Evolutionary conservation across 2,329 filamentous ascomycete species (phyloP).

Genomic region (Incumbomyces delicatus): DNA sequence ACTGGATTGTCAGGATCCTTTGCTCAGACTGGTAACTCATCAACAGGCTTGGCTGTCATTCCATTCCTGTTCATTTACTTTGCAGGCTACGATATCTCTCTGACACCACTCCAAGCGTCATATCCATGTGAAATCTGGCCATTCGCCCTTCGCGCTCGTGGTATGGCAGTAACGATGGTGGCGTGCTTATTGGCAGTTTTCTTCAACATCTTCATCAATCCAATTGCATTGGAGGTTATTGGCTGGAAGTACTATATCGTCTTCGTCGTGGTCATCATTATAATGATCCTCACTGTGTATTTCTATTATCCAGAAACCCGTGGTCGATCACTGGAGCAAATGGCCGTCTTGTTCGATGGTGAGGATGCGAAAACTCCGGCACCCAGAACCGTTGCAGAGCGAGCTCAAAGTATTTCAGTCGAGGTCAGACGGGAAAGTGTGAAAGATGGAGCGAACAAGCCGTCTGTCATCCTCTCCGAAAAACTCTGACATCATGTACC

Average conservation of each 20-base stretch:
- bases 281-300: conserved; percentile 33
- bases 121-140: conserved; percentile 41
- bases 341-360: conserved; percentile 57
- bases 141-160: conserved; percentile 41
- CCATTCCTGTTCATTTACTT: conserved; percentile 36
- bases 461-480: too few relatives aligned
- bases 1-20: not conserved
- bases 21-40: not conserved
- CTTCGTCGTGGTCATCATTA: conserved; percentile 27
- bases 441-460: too few relatives aligned
- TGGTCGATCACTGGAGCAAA: conserved; percentile 53
- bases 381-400: too few relatives aligned
- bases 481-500: too few relatives aligned
- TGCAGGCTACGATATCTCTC: conserved; percentile 31
- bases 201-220: conserved; percentile 41
- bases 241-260: conserved; percentile 45
- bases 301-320: conserved; percentile 50
- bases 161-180: conserved; percentile 23
- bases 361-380: conserved; percentile 24
- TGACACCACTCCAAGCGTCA: conserved; percentile 25
- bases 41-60: conserved; percentile 24
- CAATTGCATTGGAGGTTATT: conserved; percentile 40
- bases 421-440: too few relatives aligned
- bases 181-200: conserved; percentile 35
- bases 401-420: too few relatives aligned